These are phyloP conservation scores for Pseudozyma sp. DNA, from an alignment of 1,284 basidiomycete genomes.

Conservation along the genomic window DNA sequence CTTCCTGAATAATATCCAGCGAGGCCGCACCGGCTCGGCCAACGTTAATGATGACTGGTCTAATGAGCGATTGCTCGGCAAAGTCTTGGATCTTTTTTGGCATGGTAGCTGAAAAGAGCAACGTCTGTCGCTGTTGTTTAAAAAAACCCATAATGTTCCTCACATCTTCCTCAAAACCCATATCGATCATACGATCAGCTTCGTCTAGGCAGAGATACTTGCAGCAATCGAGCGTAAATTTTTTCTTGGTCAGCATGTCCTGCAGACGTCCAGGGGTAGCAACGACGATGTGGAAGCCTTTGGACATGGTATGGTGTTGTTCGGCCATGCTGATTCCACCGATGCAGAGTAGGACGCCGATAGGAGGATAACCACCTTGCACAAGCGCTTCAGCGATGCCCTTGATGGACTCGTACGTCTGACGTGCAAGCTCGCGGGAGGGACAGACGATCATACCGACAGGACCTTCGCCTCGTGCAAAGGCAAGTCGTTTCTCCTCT, in stretches of 20 bases:
- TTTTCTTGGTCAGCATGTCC: constrained; percentile 83
- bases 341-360: constrained; percentile 84
- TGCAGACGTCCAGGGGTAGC: constrained; percentile 75
- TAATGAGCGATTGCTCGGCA: constrained; percentile 91
- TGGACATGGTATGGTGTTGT: constrained; percentile 86
- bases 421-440: constrained; percentile 70
- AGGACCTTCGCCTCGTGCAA: constrained; percentile 92
- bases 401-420: constrained; percentile 94
- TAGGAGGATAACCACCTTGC: constrained; percentile 84
- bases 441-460: constrained; percentile 90
- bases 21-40: constrained; percentile 98
- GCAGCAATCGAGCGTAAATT: constrained; percentile 84
- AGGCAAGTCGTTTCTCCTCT: constrained; percentile 89
- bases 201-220: constrained; percentile 96
- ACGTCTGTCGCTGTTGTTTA: constrained; percentile 93
- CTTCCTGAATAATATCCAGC: constrained; percentile 94
- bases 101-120: constrained; percentile 99
- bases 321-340: constrained; percentile 98
- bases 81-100: constrained; percentile 98
- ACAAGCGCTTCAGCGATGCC: constrained; percentile 85
- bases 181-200: constrained; percentile 98
- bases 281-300: constrained; percentile 94
- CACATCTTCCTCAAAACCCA: constrained; percentile 98
- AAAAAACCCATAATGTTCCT: constrained; percentile 98
- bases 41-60: constrained; percentile 94